Evolutionary conservation across 208 protist genomes (phyloP), one percentile per base, ranked within the genome.

Genomic region (Tetramitus jugosus): DNA sequence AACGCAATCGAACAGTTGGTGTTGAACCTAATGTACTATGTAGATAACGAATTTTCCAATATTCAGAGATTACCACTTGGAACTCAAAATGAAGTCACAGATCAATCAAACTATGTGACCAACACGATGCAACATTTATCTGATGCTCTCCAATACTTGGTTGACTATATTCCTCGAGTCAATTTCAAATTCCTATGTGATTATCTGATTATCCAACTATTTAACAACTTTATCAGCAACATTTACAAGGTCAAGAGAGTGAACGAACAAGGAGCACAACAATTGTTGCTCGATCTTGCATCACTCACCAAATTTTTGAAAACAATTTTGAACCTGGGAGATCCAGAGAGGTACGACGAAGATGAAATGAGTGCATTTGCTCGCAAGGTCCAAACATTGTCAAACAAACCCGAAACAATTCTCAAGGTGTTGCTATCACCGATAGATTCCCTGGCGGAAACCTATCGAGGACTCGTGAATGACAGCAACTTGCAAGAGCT

Each of bases 111-210:
- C 39, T 52, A 56, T n/a, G 37, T 74, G 13, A 39, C n/a, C 8
- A 31, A 29, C 4, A 74, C 53, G 14, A 53, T 45, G 17, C 23
- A 53, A 53, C 35, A 17, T 17, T 39, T 74, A 6, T 53, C 46
- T 29, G 42, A 74, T 33, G 26, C n/a, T 23, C 20, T 74, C 0
- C 39, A 20, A 23, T 53, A 20, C 26, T n/a, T 74, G 7, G 23
- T 13, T 23, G 39, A 31, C 10, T 4, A 17, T 20, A 3, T 74
- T 26, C 42, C 67, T 26, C 14, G 13, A 17, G n/a, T 31, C 37
- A 20, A 53, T 6, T 74, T 53, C 35, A 53, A 49, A 53, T 53
- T 53, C 39, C 53, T 74, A 39, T 74, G 67, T 74, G 67, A 74
- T 3, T 53, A 52, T 52, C 53, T 74, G 3, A 26, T 53, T 17